Conservation (phyloP, 176 grass and related monocot species). For the Pontederia paniculata region DNA sequence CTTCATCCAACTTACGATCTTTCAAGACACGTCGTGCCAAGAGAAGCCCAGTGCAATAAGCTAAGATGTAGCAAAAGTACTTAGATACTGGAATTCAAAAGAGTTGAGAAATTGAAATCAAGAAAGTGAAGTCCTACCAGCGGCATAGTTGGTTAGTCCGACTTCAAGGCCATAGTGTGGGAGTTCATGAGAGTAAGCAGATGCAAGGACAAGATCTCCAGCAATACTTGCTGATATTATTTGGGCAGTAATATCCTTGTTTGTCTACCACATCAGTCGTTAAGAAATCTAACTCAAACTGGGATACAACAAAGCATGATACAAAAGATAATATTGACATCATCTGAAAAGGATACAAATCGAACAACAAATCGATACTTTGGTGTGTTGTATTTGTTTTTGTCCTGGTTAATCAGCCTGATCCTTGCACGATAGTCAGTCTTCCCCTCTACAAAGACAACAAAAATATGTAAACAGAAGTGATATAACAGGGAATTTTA, state of each 20-base stretch:
- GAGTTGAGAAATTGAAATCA: background rate
- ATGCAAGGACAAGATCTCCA: slow-evolving; percentile 42
- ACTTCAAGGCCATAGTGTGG: slow-evolving; percentile 55
- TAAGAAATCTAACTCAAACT: background rate
- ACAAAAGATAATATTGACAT: background rate
- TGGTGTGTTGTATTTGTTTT: slow-evolving; percentile 61
- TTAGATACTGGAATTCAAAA: background rate
- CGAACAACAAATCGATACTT: slow-evolving; percentile 58
- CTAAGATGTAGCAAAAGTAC: slow-evolving; percentile 7
- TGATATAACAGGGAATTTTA: background rate
- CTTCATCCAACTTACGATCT: slow-evolving; percentile 35
- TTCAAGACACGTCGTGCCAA: slow-evolving; percentile 56
- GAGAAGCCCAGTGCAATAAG: slow-evolving; percentile 57
- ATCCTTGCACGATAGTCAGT: slow-evolving; percentile 62
- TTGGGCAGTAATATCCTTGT: slow-evolving; percentile 51
- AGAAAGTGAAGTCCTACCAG: slow-evolving; percentile 18
- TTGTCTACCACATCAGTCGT: slow-evolving; percentile 23
- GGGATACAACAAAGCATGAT: background rate
- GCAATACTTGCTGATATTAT: slow-evolving; percentile 42
- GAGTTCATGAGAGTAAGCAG: slow-evolving; percentile 57
- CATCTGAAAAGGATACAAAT: slow-evolving; percentile 32
- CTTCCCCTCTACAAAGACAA: slow-evolving; percentile 37
- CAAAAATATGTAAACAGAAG: background rate
- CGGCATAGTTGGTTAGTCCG: slow-evolving; percentile 62
- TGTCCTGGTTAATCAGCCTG: slow-evolving; percentile 59